Percentiles rank a stretch among this genome's conserved stretches.
Conservation (phyloP, 2,329 filamentous ascomycete species). For the Cordyceps farinosa region DNA sequence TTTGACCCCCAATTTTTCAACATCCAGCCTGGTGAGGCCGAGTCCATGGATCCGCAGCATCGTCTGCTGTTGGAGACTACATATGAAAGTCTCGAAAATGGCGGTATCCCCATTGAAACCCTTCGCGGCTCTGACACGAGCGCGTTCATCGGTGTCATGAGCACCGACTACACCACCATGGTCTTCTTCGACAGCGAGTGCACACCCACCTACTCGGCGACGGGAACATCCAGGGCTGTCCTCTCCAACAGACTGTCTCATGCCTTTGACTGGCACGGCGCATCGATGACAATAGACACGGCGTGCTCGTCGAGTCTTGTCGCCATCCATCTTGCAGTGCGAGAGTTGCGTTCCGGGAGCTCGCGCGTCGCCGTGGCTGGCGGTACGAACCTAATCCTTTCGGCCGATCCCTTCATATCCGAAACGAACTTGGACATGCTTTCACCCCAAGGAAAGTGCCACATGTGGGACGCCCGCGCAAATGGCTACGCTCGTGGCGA, state of each 20-base stretch:
- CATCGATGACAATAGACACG: constrained; percentile 47
- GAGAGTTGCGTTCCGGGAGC: constrained; percentile 42
- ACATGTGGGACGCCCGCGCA: constrained; percentile 31
- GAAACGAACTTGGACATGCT: constrained; percentile 44
- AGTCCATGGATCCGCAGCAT: constrained; percentile 33
- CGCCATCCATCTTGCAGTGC: constrained; percentile 46
- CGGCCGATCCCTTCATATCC: constrained; percentile 26
- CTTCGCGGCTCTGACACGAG: constrained; percentile 12
- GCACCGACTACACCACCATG: constrained; percentile 29
- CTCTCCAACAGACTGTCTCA: constrained; percentile 48
- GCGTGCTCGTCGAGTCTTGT: constrained; percentile 48
- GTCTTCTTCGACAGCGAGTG: constrained; percentile 24
- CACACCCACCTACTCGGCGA: constrained; percentile 10
- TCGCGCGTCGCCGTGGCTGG: constrained; percentile 38
- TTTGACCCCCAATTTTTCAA: constrained; percentile 47
- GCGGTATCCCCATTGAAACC: constrained; percentile 12
- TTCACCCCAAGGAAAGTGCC: constrained; percentile 46
- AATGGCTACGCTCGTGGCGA: constrained; percentile 56
- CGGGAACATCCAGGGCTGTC: constrained; percentile 23
- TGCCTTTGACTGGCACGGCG: constrained; percentile 49
- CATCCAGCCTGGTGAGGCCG: constrained; percentile 42
- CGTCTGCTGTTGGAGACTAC: constrained; percentile 30
- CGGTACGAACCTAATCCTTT: constrained; percentile 22
- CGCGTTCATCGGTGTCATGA: constrained; percentile 26
- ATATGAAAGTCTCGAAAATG: constrained; percentile 28